A percentile compares a stretch with the other conserved stretches of the same genome.
phyloP scores from a whole-genome alignment of 441 rosid species.

The Adansonia madagascariensis region DNA sequence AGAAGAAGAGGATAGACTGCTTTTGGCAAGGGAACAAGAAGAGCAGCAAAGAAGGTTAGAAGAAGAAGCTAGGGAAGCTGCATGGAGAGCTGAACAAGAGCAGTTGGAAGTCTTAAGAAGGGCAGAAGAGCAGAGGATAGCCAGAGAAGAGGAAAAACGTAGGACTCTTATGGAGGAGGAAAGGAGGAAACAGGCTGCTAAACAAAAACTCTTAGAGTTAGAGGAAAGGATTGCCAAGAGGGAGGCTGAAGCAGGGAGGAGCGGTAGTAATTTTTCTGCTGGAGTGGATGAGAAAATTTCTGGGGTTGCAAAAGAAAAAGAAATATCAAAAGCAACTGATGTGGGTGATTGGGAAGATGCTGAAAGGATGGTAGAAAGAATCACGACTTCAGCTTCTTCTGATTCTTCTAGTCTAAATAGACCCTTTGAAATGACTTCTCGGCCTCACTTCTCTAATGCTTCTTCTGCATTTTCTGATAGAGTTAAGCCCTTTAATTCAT shows the following conservation, averaged over 20 bases:
- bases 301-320: constrained; percentile 52
- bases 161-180: constrained; percentile 85
- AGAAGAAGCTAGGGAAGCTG: constrained; percentile 87
- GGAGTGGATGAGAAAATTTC: constrained; percentile 52
- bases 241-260: constrained; percentile 58
- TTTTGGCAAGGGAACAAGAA: constrained; percentile 73
- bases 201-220: constrained; percentile 88
- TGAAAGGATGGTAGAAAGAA: constrained; percentile 89
- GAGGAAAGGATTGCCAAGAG: constrained; percentile 92
- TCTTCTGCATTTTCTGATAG: constrained; percentile 57
- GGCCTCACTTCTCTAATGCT: constrained; percentile 55
- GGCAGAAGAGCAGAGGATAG: constrained; percentile 83
- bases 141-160: constrained; percentile 87
- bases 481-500: constrained; percentile 56
- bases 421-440: constrained; percentile 54
- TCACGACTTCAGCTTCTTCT: constrained; percentile 68
- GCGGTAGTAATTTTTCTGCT: constrained; percentile 49
- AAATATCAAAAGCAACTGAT: constrained; percentile 46
- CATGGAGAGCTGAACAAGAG: constrained; percentile 91
- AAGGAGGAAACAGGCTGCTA: constrained; percentile 94
- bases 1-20: constrained; percentile 86
- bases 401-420: constrained; percentile 64
- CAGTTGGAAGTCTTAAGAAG: constrained; percentile 61
- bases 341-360: constrained; percentile 86
- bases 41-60: constrained; percentile 72